Evolutionary conservation across 73 alveolate genomes (phyloP).

Genomic region (Paramecium tetraurelia): DNA sequence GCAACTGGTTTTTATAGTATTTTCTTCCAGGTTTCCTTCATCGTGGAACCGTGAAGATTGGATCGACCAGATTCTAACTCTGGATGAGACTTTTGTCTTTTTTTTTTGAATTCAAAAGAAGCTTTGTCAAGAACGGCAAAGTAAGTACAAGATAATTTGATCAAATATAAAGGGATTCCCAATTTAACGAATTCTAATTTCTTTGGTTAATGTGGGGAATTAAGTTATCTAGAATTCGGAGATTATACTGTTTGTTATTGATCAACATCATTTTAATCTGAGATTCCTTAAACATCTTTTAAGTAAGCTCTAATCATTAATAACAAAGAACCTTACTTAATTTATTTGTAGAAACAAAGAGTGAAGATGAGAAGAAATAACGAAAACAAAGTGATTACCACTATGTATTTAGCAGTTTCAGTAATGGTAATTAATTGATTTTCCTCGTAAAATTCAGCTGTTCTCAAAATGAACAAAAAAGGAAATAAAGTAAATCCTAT

Average conservation of each 20-base stretch:
- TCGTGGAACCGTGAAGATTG: neutral
- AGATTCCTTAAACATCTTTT: conserved; percentile 37
- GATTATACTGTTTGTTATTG: neutral
- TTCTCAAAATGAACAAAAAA: neutral
- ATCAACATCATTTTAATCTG: neutral
- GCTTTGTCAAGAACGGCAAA: conserved; percentile 46
- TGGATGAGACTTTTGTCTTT: neutral
- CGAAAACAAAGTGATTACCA: neutral
- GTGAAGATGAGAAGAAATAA: neutral
- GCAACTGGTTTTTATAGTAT: neutral
- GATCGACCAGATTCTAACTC: conserved; percentile 34
- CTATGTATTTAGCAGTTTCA: conserved; percentile 23
- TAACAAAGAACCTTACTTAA: neutral
- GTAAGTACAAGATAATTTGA: conserved; percentile 28
- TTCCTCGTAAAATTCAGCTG: neutral
- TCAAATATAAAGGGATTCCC: conserved; percentile 9
- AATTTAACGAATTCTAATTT: conserved; percentile 5
- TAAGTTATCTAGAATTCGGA: neutral
- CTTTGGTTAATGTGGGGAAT: neutral
- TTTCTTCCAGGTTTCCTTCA: conserved; percentile 7
- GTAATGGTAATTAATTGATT: neutral
- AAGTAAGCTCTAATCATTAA: neutral
- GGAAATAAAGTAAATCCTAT: conserved; percentile 50
- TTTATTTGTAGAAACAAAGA: conserved; percentile 7
- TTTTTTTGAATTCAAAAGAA: conserved; percentile 6